A percentile compares a stretch with the other conserved stretches of the same genome.
phyloP scores from a whole-genome alignment of 805 yeast species.

The Kuraishia cidri region DNA sequence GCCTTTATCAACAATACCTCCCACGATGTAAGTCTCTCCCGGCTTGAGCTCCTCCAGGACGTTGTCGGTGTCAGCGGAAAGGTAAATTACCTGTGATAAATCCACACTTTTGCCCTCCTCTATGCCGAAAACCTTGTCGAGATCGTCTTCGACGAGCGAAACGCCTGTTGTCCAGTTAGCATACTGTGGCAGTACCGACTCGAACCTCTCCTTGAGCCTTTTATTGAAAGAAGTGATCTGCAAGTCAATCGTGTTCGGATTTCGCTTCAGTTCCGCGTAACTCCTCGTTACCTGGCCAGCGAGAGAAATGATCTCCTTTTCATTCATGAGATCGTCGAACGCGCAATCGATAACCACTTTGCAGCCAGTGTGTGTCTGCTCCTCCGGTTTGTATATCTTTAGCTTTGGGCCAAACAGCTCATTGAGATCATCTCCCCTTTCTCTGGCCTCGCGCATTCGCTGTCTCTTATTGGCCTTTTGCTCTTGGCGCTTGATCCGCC shows the following conservation, averaged over 20 bases:
- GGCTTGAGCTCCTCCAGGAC: conserved; percentile 53
- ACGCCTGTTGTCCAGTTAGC: conserved; percentile 53
- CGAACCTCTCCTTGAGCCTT: conserved; percentile 59
- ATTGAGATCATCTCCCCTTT: conserved; percentile 24
- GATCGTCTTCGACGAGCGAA: conserved; percentile 31
- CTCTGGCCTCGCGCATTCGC: conserved; percentile 22
- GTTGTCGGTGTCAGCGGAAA: conserved; percentile 83
- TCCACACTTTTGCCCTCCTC: conserved; percentile 16
- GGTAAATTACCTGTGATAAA: conserved; percentile 43
- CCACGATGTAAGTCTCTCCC: conserved; percentile 75
- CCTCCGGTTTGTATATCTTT: conserved; percentile 24
- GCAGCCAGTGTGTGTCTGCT: conserved; percentile 40
- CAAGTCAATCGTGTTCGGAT: conserved; percentile 48
- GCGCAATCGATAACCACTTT: conserved; percentile 76
- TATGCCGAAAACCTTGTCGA: conserved; percentile 19
- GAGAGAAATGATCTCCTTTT: conserved; percentile 59
- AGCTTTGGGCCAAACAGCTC: conserved; percentile 22
- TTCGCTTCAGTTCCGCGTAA: conserved; percentile 68
- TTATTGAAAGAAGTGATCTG: conserved; percentile 59
- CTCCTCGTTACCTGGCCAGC: conserved; percentile 75
- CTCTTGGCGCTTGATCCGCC: conserved; percentile 46
- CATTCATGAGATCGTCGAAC: conserved; percentile 85
- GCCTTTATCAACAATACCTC: conserved; percentile 95
- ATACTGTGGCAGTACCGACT: conserved; percentile 49
- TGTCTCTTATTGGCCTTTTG: conserved; percentile 18